These are phyloP conservation scores for Colletotrichum tamarilloi DNA, from an alignment of 2,329 filamentous ascomycete genomes.

Conservation along the genomic window DNA sequence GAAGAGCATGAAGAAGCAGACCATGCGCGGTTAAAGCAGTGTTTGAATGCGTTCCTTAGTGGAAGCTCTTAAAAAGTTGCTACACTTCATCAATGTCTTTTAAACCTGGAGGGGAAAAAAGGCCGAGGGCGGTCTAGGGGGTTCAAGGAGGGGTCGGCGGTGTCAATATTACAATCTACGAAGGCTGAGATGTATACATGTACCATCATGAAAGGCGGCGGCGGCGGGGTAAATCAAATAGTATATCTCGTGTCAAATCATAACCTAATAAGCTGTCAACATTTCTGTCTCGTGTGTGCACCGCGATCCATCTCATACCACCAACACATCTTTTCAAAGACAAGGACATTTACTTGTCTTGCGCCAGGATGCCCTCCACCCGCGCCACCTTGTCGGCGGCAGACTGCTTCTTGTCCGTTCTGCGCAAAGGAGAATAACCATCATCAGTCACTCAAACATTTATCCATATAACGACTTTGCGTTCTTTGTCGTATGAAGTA, in stretches of 20 bases:
- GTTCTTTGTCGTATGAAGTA: too few relatives aligned
- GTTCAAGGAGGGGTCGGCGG: conserved; percentile 4
- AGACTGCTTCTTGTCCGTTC: conserved; percentile 87
- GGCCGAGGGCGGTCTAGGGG: neutral
- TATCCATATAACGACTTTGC: neutral
- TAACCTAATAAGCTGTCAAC: conserved; percentile 20
- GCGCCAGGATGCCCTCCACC: conserved; percentile 62
- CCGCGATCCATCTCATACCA: neutral
- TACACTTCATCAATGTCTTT: neutral
- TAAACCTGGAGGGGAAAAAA: neutral
- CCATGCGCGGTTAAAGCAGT: conserved; percentile 56
- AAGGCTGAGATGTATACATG: conserved; percentile 21
- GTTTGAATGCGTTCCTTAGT: neutral
- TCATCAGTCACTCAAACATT: neutral
- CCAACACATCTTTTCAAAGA: too few relatives aligned
- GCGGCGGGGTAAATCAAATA: conserved; percentile 4
- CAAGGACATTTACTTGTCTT: conserved; percentile 22
- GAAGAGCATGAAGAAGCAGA: conserved; percentile 66
- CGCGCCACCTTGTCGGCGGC: conserved; percentile 82
- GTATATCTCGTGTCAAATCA: conserved; percentile 24
- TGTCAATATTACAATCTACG: conserved; percentile 26
- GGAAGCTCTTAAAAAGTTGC: conserved; percentile 3
- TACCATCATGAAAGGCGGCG: conserved; percentile 18
- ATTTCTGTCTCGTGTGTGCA: neutral
- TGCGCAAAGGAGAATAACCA: conserved; percentile 42